Percentiles rank a stretch among this genome's conserved stretches.
Conservation (phyloP, 345 rosid species). For the Populus davidiana region DNA sequence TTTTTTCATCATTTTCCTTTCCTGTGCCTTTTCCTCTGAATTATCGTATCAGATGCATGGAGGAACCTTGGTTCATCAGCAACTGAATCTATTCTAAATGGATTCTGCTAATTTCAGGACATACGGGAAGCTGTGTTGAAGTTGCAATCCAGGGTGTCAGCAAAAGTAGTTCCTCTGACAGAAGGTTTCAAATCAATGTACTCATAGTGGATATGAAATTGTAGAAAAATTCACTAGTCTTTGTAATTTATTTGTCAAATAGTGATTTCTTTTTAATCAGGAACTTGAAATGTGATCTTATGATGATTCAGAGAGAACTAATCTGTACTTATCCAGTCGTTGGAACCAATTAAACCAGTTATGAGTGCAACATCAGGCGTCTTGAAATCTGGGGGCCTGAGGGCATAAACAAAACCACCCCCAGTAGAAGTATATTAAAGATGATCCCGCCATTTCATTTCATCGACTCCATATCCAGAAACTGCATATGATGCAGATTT, state of each 20-base stretch:
- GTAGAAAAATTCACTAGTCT: background rate
- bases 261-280: background rate
- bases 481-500: background rate
- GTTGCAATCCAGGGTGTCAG: conserved; percentile 77
- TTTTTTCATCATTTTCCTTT: no score
- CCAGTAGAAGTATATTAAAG: no score
- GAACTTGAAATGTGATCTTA: background rate
- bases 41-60: background rate
- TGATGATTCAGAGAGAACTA: background rate
- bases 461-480: background rate
- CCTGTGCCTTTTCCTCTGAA: background rate
- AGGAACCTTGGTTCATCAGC: background rate
- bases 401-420: no score
- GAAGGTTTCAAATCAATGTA: conserved; percentile 86
- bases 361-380: no score
- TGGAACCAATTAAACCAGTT: background rate
- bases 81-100: no score
- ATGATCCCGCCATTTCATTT: background rate
- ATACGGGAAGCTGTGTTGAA: conserved; percentile 66
- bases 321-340: no score
- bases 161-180: conserved; percentile 82
- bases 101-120: conserved; percentile 48
- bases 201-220: conserved; percentile 20
- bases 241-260: conserved; percentile 3
- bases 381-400: no score